Evolutionary conservation across 768 basidiomycete genomes (phyloP).

Genomic region (Suillus lakei): DNA sequence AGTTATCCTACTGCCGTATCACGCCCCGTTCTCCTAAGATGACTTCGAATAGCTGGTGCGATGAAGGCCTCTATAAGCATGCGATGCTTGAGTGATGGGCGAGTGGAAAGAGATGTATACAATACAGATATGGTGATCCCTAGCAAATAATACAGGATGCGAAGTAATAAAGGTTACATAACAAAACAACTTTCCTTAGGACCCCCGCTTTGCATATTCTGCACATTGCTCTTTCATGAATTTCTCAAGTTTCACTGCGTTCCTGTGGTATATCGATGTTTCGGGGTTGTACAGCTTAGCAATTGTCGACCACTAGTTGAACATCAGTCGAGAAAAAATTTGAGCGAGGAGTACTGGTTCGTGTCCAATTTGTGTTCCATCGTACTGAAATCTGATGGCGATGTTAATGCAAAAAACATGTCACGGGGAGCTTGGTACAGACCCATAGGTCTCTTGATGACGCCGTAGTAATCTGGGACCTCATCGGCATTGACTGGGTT

Average conservation of each 20-base stretch:
- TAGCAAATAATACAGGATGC: slow-evolving; percentile 5
- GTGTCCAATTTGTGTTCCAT: slow-evolving; percentile 91
- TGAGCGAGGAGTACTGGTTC: slow-evolving; percentile 80
- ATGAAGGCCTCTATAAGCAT: no score
- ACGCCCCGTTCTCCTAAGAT: not conserved
- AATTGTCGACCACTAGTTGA: slow-evolving; percentile 88
- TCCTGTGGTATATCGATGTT: slow-evolving; percentile 76
- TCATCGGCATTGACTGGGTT: slow-evolving; percentile 79
- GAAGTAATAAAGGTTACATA: slow-evolving; percentile 9
- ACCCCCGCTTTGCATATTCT: slow-evolving; percentile 26
- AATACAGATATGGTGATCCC: not conserved
- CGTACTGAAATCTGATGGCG: slow-evolving; percentile 71
- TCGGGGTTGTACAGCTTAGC: slow-evolving; percentile 87
- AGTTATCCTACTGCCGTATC: not conserved
- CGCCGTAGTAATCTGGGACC: slow-evolving; percentile 88
- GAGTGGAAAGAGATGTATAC: not conserved
- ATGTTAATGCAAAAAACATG: slow-evolving; percentile 3
- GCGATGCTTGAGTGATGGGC: not conserved
- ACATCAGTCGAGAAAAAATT: slow-evolving; percentile 80
- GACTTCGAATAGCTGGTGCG: not conserved
- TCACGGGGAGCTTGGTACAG: slow-evolving; percentile 29
- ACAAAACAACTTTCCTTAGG: slow-evolving; percentile 5
- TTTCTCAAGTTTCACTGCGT: slow-evolving; percentile 84
- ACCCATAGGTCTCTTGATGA: slow-evolving; percentile 95
- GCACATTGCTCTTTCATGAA: slow-evolving; percentile 62